These are phyloP conservation scores for Ophioceras dolichostomum DNA, from an alignment of 2,329 filamentous ascomycete genomes.

Conservation along the genomic window DNA sequence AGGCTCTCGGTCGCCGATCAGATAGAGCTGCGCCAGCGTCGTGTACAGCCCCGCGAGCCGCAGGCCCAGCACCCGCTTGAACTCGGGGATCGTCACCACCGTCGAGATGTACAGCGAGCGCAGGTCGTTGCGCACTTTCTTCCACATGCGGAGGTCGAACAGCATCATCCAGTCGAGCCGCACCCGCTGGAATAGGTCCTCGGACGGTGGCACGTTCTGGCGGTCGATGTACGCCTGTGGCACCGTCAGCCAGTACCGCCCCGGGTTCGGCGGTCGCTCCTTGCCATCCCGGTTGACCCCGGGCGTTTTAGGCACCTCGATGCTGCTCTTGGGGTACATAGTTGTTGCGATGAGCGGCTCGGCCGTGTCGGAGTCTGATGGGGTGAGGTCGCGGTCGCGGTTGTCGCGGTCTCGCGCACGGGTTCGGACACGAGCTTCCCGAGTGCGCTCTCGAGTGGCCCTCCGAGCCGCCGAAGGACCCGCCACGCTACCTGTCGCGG, in stretches of 20 bases:
- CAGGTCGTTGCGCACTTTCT: conserved; percentile 81
- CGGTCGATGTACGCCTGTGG: conserved; percentile 56
- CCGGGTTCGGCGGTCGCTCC: conserved; percentile 45
- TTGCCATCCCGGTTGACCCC: conserved; percentile 29
- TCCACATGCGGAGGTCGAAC: conserved; percentile 94
- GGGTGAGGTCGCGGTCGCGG: conserved; percentile 50
- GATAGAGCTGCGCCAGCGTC: conserved; percentile 80
- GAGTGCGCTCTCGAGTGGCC: too few species aligned
- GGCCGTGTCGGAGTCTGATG: conserved; percentile 61
- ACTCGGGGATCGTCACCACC: conserved; percentile 87
- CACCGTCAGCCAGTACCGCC: conserved; percentile 77
- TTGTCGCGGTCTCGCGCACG: too few species aligned
- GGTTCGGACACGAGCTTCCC: too few species aligned
- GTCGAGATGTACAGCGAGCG: conserved; percentile 93
- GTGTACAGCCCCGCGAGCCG: conserved; percentile 95
- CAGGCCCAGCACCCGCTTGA: conserved; percentile 86
- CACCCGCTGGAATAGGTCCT: conserved; percentile 81
- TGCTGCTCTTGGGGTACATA: conserved; percentile 50
- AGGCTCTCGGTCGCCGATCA: conserved; percentile 90
- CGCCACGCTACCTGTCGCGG: too few species aligned
- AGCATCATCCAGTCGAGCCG: conserved; percentile 89
- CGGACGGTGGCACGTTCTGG: conserved; percentile 55
- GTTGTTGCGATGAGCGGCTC: conserved; percentile 52
- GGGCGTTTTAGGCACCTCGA: conserved; percentile 76
- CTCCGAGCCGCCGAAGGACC: too few species aligned